Conservation (phyloP, 495 filamentous ascomycete species). For the Tricharina praecox region DNA sequence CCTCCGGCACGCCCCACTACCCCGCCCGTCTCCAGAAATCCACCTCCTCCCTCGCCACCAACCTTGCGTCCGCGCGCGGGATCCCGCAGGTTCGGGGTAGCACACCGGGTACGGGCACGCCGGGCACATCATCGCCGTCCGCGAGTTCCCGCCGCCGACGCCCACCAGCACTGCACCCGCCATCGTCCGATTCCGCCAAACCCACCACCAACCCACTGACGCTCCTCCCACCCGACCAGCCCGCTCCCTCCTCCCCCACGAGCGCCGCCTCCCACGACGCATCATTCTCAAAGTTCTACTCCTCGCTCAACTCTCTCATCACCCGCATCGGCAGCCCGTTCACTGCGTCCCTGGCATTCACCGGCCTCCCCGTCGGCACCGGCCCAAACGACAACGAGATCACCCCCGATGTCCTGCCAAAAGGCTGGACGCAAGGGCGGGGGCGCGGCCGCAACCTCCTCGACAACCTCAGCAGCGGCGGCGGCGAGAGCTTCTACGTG, state of each 20-base stretch:
- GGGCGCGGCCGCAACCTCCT: slow-evolving; percentile 28
- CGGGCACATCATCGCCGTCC: too few relatives aligned
- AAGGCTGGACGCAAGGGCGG: slow-evolving; percentile 28
- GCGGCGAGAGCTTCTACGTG: slow-evolving; percentile 54
- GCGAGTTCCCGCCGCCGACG: slow-evolving; percentile 27
- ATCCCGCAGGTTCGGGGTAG: slow-evolving; percentile 52
- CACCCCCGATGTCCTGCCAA: slow-evolving; percentile 17
- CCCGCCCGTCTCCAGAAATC: slow-evolving; percentile 39
- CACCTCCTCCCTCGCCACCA: slow-evolving; percentile 76
- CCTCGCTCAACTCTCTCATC: slow-evolving; percentile 66
- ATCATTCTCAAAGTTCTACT: slow-evolving; percentile 73
- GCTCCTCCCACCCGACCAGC: slow-evolving; percentile 19
- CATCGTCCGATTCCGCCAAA: slow-evolving; percentile 14
- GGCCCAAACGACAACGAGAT: slow-evolving; percentile 6
- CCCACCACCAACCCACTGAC: slow-evolving; percentile 10
- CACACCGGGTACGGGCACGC: slow-evolving; percentile 45
- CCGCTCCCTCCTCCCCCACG: slow-evolving; percentile 9
- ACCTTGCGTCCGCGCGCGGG: slow-evolving; percentile 73
- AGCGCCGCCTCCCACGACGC: slow-evolving; percentile 45
- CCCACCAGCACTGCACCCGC: too few relatives aligned
- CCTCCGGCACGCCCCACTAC: slow-evolving; percentile 35
- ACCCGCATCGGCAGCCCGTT: slow-evolving; percentile 41
- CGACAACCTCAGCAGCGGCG: slow-evolving; percentile 30
- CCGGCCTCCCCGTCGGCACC: slow-evolving; percentile 57
- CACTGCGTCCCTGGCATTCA: slow-evolving; percentile 78